Conservation (phyloP, 2,329 filamentous ascomycete species). For the Hypoxylon sp. region DNA sequence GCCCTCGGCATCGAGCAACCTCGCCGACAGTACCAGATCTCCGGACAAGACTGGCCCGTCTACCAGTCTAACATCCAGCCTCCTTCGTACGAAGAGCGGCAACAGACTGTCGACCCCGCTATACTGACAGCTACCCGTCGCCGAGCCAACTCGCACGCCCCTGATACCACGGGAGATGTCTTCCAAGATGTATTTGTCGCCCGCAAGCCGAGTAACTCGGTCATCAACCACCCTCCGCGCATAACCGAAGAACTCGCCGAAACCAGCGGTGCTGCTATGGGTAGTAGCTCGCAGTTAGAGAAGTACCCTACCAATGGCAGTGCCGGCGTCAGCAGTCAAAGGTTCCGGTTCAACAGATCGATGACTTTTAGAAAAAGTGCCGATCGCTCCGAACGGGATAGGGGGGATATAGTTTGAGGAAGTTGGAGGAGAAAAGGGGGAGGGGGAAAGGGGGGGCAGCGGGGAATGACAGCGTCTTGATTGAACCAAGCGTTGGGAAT, state of each 20-base stretch:
- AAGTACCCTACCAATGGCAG: slow-evolving; percentile 42
- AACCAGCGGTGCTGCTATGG: slow-evolving; percentile 52
- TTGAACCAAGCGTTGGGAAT: slow-evolving; percentile 1
- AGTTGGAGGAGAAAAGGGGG: not conserved
- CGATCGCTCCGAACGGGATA: slow-evolving; percentile 41
- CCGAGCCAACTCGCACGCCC: slow-evolving; percentile 49
- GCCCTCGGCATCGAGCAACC: slow-evolving; percentile 89
- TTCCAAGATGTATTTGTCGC: slow-evolving; percentile 64
- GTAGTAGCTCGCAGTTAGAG: slow-evolving; percentile 45
- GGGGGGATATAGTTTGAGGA: slow-evolving; percentile 49
- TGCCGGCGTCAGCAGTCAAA: slow-evolving; percentile 35
- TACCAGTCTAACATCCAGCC: slow-evolving; percentile 62
- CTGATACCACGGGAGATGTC: slow-evolving; percentile 54
- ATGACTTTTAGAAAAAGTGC: slow-evolving; percentile 44
- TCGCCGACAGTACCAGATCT: slow-evolving; percentile 78
- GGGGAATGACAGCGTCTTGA: not conserved
- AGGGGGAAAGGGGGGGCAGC: not conserved
- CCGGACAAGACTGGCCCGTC: slow-evolving; percentile 76
- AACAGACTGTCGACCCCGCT: slow-evolving; percentile 47
- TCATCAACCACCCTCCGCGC: slow-evolving; percentile 44
- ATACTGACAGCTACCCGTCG: slow-evolving; percentile 50
- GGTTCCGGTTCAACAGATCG: slow-evolving; percentile 45
- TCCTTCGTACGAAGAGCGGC: slow-evolving; percentile 50
- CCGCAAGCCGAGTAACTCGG: slow-evolving; percentile 53
- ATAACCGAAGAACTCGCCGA: slow-evolving; percentile 50